Conservation (phyloP, 495 filamentous ascomycete species). For the Jackrogersella minutella region DNA sequence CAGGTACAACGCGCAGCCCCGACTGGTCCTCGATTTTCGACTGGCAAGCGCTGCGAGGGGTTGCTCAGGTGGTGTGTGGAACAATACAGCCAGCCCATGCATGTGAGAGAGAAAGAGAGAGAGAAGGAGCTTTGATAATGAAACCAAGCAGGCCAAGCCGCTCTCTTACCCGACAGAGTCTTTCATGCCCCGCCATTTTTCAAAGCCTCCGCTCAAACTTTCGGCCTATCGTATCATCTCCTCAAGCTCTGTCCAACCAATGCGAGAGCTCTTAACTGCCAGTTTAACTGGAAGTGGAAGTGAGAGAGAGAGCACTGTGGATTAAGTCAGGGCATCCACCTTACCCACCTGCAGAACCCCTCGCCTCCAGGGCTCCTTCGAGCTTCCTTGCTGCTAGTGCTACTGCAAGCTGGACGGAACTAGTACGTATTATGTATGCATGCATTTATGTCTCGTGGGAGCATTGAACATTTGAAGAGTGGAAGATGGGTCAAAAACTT, state of each 20-base stretch:
- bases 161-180: constrained; percentile 33
- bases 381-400: constrained; percentile 28
- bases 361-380: constrained; percentile 34
- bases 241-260: constrained; percentile 35
- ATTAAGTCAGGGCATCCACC: constrained; percentile 33
- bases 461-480: too few relatives aligned
- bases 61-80: constrained; percentile 21
- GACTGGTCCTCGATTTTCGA: too few relatives aligned
- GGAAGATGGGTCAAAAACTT: too few relatives aligned
- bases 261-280: constrained; percentile 37
- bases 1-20: too few relatives aligned
- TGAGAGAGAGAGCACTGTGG: constrained; percentile 7
- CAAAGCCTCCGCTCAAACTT: constrained; percentile 23
- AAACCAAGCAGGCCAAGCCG: constrained; percentile 25
- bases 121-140: constrained; percentile 32
- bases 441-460: constrained; percentile 34
- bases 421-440: constrained; percentile 3
- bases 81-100: constrained; percentile 22
- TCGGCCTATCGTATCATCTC: constrained; percentile 38
- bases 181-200: constrained; percentile 36
- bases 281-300: neutral
- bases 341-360: constrained; percentile 46
- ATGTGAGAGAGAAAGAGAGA: constrained; percentile 27
- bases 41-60: neutral
- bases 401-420: constrained; percentile 25